Evolutionary conservation across 2,329 filamentous ascomycete species (phyloP).

Genomic region (Sclerotinia spermophila): DNA sequence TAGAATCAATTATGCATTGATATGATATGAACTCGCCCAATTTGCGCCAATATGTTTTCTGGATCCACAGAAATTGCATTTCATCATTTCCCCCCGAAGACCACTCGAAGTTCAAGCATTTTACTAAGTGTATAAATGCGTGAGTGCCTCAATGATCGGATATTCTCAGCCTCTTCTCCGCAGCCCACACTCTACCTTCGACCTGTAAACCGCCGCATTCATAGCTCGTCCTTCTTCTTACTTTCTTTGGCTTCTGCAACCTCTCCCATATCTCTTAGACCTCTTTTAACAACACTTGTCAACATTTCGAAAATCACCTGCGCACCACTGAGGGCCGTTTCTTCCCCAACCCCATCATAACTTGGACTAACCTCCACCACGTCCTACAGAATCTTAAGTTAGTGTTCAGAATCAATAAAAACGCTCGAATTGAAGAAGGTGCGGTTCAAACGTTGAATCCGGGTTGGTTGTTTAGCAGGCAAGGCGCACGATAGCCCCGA

Average conservation of each 20-base stretch:
- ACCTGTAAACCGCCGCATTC: background rate
- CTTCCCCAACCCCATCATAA: constrained; percentile 77
- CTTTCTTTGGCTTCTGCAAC: background rate
- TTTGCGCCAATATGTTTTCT: background rate
- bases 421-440: background rate
- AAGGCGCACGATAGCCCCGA: background rate
- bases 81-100: background rate
- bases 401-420: background rate
- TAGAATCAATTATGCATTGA: background rate
- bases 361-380: constrained; percentile 85
- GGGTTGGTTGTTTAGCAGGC: too few relatives aligned
- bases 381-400: constrained; percentile 45
- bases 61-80: background rate
- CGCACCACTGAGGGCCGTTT: constrained; percentile 76
- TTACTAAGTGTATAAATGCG: background rate
- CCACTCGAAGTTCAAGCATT: background rate
- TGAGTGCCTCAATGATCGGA: background rate
- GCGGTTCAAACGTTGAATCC: background rate
- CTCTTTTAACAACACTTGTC: constrained; percentile 67
- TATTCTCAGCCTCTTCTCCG: background rate
- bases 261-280: constrained; percentile 38
- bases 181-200: background rate
- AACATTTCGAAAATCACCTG: constrained; percentile 85
- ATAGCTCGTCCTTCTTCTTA: background rate
- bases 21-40: background rate